A percentile compares a stretch with the other conserved stretches of the same genome.
Evolutionary conservation across 345 rosid species (phyloP).

Genomic region (Citrus trifoliata): DNA sequence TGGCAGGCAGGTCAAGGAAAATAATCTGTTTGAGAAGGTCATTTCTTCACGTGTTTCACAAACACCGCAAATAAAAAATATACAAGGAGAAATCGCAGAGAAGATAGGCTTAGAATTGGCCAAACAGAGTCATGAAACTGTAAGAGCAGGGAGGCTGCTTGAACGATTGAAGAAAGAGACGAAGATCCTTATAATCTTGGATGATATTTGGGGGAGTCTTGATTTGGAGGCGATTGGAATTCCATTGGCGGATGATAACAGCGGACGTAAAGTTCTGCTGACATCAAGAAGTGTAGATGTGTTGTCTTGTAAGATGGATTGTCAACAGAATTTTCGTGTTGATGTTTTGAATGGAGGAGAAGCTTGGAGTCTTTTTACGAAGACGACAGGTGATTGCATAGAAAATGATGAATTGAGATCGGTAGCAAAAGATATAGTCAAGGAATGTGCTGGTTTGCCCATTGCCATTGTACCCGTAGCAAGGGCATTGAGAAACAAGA

Average conservation of each 20-base stretch:
- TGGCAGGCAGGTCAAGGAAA: slow-evolving; percentile 1
- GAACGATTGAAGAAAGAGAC: not conserved
- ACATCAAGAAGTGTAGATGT: not conserved
- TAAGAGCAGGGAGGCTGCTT: not conserved
- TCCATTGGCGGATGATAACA: not conserved
- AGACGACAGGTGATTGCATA: not conserved
- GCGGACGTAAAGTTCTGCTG: not conserved
- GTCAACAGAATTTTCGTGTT: not conserved
- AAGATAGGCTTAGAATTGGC: not conserved
- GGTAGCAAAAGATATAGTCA: slow-evolving; percentile 9
- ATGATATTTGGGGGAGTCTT: not conserved
- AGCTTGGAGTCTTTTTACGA: not conserved
- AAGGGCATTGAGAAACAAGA: not conserved
- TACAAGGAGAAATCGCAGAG: slow-evolving; percentile 1
- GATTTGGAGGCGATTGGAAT: slow-evolving; percentile 3
- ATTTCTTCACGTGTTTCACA: not conserved
- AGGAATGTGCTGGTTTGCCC: slow-evolving; percentile 32
- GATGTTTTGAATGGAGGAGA: not conserved
- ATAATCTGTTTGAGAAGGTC: slow-evolving; percentile 12
- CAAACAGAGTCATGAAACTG: not conserved
- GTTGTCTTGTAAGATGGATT: not conserved
- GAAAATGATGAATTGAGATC: not conserved
- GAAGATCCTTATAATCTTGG: slow-evolving; percentile 6
- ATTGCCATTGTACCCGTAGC: slow-evolving; percentile 22
- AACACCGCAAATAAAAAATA: not conserved